phyloP scores from a whole-genome alignment of 352 stramenopile species.

The Pythium aquatile region DNA sequence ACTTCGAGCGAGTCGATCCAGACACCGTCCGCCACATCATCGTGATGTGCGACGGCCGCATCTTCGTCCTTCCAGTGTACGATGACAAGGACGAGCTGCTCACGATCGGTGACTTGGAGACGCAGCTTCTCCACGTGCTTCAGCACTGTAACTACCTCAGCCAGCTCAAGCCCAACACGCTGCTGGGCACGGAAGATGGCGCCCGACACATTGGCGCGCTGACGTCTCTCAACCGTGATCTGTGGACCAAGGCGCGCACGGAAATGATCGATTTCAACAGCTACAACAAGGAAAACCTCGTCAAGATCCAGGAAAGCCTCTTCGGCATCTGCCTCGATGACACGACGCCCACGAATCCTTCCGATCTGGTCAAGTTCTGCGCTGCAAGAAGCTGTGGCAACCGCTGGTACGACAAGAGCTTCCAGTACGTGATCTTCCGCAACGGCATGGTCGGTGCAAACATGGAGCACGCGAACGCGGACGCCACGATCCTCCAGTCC shows the following conservation, averaged over 20 bases:
- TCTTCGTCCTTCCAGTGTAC: constrained; percentile 53
- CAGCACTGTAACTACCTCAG: constrained; percentile 46
- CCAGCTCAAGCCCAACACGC: constrained; percentile 24
- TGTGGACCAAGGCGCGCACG: constrained; percentile 82
- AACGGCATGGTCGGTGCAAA: constrained; percentile 92
- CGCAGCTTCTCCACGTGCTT: constrained; percentile 55
- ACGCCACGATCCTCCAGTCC: constrained; percentile 85
- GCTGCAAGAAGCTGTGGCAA: constrained; percentile 63
- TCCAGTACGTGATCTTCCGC: constrained; percentile 92
- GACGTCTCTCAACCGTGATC: constrained; percentile 84
- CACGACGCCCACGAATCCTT: background rate
- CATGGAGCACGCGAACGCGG: constrained; percentile 95
- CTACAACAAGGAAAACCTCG: background rate
- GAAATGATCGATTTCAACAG: constrained; percentile 42
- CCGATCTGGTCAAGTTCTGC: background rate
- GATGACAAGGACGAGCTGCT: constrained; percentile 44
- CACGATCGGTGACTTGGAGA: constrained; percentile 63
- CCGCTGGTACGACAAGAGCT: constrained; percentile 96
- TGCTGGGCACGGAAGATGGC: constrained; percentile 26
- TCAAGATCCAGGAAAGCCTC: background rate
- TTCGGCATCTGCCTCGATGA: background rate
- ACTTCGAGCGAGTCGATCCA: constrained; percentile 49
- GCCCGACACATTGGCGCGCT: constrained; percentile 77
- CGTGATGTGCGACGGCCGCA: constrained; percentile 51
- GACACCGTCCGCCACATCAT: constrained; percentile 40